Evolutionary conservation across 2,329 filamentous ascomycete genomes (phyloP), one percentile per base, ranked within the genome.

Genomic region (Diaporthe velutina): DNA sequence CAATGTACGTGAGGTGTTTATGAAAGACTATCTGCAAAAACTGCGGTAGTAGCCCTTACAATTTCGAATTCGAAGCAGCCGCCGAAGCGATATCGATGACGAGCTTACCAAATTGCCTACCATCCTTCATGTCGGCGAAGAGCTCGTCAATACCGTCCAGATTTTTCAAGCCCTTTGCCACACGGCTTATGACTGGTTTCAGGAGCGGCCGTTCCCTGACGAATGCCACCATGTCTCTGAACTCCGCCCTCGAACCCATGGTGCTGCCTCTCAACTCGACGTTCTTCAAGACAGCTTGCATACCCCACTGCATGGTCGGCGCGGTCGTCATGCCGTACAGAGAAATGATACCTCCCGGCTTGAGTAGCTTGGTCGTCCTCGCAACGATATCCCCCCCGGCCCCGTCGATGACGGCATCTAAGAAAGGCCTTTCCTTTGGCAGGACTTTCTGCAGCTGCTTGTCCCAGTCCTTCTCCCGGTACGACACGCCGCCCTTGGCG

Each of bases 231-330:
- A 98, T 98, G 30, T 97, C 94, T n/a, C 87, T 87, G 81, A 98
- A 98, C 84, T 98, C 97, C 80, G 91, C 92, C 58, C 94, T 89
- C 38, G 95, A 98, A 0, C 96, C 96, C 96, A 98, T 98, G 0
- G 96, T 98, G 19, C 91, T 92, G 25, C 97, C 96, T 66, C 90
- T 90, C 38, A 98, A 88, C 78, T 98, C 96, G 71, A 98, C 90
- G 80, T 98, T 98, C 83, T 93, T 94, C 76, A 98, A 84, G 19
- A 97, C 93, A 0, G 95, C 95, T 75, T 88, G 84, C 94, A 98
- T 98, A 17, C 90, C 80, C 89, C 94, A 98, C 70, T 94, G 91
- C 93, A 98, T 96, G 85, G 93, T 95, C 1, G 96, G 96, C 0
- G 88, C 86, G 3, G 94, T 86, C 0, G 96, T 98, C 96, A 98